These are phyloP conservation scores for Emmonsia crescens DNA, from an alignment of 2,329 filamentous ascomycete species.

Conservation along the genomic window DNA sequence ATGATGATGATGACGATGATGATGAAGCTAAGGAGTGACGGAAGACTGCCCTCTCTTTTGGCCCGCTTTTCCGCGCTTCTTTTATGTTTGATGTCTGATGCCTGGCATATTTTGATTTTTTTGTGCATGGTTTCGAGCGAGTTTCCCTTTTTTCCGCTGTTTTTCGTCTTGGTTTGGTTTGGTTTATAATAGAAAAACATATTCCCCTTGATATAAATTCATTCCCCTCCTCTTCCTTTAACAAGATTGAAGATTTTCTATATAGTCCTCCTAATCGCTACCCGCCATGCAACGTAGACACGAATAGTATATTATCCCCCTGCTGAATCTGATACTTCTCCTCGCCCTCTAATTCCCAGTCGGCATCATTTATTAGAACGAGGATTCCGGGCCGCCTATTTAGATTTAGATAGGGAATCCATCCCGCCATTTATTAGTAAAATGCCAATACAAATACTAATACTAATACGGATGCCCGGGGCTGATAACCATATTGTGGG, in stretches of 20 bases:
- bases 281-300: constrained; percentile 90
- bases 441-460: neutral
- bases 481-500: neutral
- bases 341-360: constrained; percentile 97
- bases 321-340: constrained; percentile 74
- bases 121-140: neutral
- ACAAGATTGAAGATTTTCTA: neutral
- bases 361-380: constrained; percentile 92
- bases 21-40: neutral
- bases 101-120: neutral
- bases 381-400: constrained; percentile 86
- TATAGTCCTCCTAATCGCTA: constrained; percentile 29
- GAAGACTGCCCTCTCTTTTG: neutral
- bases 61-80: neutral
- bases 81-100: neutral
- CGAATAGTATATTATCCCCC: constrained; percentile 84
- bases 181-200: neutral
- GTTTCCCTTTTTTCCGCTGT: neutral
- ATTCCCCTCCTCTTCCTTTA: neutral
- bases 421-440: neutral
- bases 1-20: neutral
- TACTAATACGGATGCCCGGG: neutral
- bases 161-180: neutral
- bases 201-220: neutral
- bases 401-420: constrained; percentile 15